Evolutionary conservation across 2,329 filamentous ascomycete genomes (phyloP).

Genomic region (Fusarium sp.): DNA sequence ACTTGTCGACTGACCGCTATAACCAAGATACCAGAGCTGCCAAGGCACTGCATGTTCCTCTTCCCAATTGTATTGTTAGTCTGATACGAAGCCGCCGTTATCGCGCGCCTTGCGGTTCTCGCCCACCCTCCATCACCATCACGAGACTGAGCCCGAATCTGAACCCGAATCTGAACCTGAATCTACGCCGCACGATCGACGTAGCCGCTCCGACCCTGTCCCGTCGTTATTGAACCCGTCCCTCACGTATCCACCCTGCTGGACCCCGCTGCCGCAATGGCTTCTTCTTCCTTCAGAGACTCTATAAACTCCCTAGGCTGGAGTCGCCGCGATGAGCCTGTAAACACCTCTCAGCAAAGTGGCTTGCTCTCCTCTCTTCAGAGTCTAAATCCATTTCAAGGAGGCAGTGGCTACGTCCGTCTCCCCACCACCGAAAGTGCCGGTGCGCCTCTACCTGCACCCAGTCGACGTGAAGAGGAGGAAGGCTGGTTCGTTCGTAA

Average conservation of each 20-base stretch:
- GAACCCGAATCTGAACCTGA: slow-evolving; percentile 32
- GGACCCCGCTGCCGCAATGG: slow-evolving; percentile 64
- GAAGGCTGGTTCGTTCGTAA: slow-evolving; percentile 96
- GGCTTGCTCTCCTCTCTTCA: slow-evolving; percentile 83
- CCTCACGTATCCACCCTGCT: slow-evolving; percentile 33
- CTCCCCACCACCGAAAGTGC: slow-evolving; percentile 85
- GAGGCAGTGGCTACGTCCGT: slow-evolving; percentile 84
- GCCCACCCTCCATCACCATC: slow-evolving; percentile 39
- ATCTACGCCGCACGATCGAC: slow-evolving; percentile 42
- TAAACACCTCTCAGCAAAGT: slow-evolving; percentile 73
- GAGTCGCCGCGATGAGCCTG: slow-evolving; percentile 84
- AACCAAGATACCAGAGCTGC: slow-evolving; percentile 21
- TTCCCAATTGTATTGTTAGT: slow-evolving; percentile 16
- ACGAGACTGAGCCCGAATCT: slow-evolving; percentile 31
- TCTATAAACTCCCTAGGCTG: slow-evolving; percentile 95
- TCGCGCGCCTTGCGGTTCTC: slow-evolving; percentile 21
- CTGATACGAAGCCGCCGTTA: slow-evolving; percentile 27
- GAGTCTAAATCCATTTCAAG: slow-evolving; percentile 83
- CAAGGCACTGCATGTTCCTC: slow-evolving; percentile 23
- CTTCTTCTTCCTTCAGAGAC: slow-evolving; percentile 88
- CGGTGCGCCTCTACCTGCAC: slow-evolving; percentile 86
- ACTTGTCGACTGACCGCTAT: slow-evolving; percentile 38
- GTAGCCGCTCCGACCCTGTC: slow-evolving; percentile 39
- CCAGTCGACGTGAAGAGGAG: slow-evolving; percentile 88
- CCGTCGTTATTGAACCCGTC: slow-evolving; percentile 28